Conservation (phyloP, 306 rosid genomes). For the Senna siamea region DNA sequence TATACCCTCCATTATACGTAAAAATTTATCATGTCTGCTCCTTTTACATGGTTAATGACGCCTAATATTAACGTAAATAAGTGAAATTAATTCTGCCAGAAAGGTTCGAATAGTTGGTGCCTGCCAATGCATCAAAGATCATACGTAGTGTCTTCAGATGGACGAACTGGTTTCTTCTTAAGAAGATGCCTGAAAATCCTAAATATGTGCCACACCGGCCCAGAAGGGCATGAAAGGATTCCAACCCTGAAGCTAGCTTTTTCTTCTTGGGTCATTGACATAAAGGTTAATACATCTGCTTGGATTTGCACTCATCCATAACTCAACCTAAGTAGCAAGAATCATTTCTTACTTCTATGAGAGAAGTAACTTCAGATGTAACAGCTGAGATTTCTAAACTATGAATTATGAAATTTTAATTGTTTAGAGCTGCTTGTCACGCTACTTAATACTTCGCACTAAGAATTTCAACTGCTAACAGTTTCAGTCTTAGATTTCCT, state of each 20-base stretch:
- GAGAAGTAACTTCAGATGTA: background rate
- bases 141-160: no score
- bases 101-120: background rate
- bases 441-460: background rate
- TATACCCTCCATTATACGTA: no score
- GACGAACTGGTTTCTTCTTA: background rate
- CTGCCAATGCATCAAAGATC: background rate
- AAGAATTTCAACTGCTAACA: no score
- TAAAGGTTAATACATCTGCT: background rate
- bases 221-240: no score
- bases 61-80: background rate
- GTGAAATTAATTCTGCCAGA: background rate
- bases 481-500: no score
- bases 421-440: background rate
- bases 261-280: no score
- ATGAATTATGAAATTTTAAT: background rate
- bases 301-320: background rate
- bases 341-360: background rate
- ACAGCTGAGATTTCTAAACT: background rate
- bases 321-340: background rate
- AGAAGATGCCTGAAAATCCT: background rate
- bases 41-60: background rate
- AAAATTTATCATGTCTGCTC: background rate
- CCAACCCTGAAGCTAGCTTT: no score
- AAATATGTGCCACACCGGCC: no score